Evolutionary conservation across 2,329 filamentous ascomycete genomes (phyloP), one percentile per base, ranked within the genome.

Genomic region (Hypoxylon rubiginosum): DNA sequence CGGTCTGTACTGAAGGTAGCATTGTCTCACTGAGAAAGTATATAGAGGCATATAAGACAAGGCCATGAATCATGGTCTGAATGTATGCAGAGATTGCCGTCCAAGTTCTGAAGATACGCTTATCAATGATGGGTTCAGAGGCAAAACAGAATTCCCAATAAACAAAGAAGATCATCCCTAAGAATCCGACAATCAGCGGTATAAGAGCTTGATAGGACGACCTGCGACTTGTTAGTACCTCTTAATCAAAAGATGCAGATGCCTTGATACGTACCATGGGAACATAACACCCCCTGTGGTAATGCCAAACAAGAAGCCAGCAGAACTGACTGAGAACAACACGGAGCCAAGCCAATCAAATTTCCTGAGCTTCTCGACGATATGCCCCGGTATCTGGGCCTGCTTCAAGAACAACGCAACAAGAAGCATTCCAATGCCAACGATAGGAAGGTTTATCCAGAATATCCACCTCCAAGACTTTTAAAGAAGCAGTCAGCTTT

Each of bases 201-300:
- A 90, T 82, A 2, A 92, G 79, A 0, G 88, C 89, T 1, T 84
- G 82, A 83, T 86, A 91, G 4, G 83, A 88, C 43, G 79, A 74
- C 64, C 64, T 62, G 34, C 17, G n/a, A 17, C 10, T 32, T 26
- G 54, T 58, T 46, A 55, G 34, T 24, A n/a, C n/a, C 10, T 13
- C n/a, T 13, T n/a, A 17, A 3, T 5, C n/a, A n/a, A 13, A 41
- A 8, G n/a, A 41, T n/a, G 15, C 13, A 11, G 7, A 43, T 30
- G 34, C 9, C 4, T 28, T 3, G 9, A 51, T 30, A 58, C 26
- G 11, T 52, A 56, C 90, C 90, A 92, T 0, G 82, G 72, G 74
- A 90, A 92, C 78, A 89, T 87, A 15, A 91, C 83, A 41, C 90
- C 90, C 13, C 89, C 90, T 82, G 89, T 90, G 1, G 88, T 89